Evolutionary conservation across 345 rosid species (phyloP), one percentile per base, ranked within the genome.

Genomic region (Ceriops decandra): DNA sequence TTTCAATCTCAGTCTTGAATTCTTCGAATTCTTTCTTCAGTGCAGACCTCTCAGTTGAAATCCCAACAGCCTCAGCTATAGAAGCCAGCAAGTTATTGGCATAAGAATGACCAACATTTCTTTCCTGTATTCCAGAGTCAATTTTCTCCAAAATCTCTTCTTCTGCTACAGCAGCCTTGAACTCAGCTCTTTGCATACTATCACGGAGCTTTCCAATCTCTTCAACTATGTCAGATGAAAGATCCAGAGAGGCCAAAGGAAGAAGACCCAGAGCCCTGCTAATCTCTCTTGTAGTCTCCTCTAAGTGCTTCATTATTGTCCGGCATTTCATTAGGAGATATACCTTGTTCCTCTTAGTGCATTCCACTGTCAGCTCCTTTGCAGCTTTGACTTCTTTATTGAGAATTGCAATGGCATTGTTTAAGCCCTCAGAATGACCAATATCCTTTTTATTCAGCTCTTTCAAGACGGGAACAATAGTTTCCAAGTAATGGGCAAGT

Each of bases 121-220:
- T 77, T 72, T 88, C 88, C 64, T 79, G 90, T 77, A 88, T 88
- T 66, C 90, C 93, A 0, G 83, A 74, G 74, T 88, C 90, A 66
- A 88, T 81, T 79, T 79, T 86, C 68, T 76, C 77, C 82, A 88
- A 66, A 68, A 88, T 74, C 79, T 84, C 86, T 78, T 86, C 93
- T 71, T 86, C 93, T 24, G 77, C 77, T 74, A 79, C 24, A 53
- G 86, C 86, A 31, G 90, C 80, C 82, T 62, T 83, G 70, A 84
- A 86, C 82, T 86, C 88, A 0, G 82, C 88, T 49, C 73, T 83
- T 70, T 77, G 78, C 93, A 88, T 81, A 49, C 60, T 77, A 17
- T 80, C 79, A 52, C 78, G 64, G 31, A 88, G 74, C 27, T 69
- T 67, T 47, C 42, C 73, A 63, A 82, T 68, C 72, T 84, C 88